A percentile compares a stretch with the other conserved stretches of the same genome.
These are phyloP conservation scores for Fragaria vesca DNA, from an alignment of 306 rosid genomes.

Conservation along the genomic window DNA sequence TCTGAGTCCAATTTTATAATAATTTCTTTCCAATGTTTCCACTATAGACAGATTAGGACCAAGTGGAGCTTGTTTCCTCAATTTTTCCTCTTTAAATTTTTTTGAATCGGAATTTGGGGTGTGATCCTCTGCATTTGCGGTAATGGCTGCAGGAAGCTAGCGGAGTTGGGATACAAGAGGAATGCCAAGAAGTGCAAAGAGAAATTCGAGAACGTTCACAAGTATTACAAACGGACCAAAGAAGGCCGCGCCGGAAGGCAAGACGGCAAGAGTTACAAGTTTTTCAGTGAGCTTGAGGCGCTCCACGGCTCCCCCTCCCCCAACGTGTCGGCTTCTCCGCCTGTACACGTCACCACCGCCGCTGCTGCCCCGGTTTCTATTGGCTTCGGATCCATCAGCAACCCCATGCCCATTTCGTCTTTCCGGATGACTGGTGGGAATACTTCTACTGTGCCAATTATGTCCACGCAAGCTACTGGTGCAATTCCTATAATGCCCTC, in stretches of 20 bases:
- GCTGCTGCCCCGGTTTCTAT: background rate
- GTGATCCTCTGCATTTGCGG: slow-evolving; percentile 4
- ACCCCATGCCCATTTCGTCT: slow-evolving; percentile 41
- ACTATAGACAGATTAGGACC: slow-evolving; percentile 3
- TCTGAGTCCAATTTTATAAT: background rate
- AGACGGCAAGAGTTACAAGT: slow-evolving; percentile 52
- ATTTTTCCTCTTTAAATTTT: background rate
- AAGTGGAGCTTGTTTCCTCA: background rate
- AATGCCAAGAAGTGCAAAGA: slow-evolving; percentile 54
- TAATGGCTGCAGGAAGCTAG: slow-evolving; percentile 37
- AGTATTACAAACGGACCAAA: slow-evolving; percentile 48
- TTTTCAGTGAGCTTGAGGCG: slow-evolving; percentile 50
- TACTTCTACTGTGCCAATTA: background rate
- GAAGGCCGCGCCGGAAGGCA: slow-evolving; percentile 54
- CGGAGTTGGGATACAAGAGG: slow-evolving; percentile 38
- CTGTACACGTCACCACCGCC: background rate
- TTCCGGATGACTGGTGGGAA: slow-evolving; percentile 7
- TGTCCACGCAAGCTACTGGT: background rate
- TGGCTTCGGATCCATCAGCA: slow-evolving; percentile 31
- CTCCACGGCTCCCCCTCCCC: slow-evolving; percentile 30
- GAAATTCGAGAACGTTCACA: slow-evolving; percentile 50
- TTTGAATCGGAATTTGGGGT: background rate
- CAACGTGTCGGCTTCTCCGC: slow-evolving; percentile 14
- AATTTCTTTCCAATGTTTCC: background rate
- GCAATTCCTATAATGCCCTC: slow-evolving; percentile 14